These are phyloP conservation scores for Mycena alexandri DNA, from an alignment of 768 basidiomycete species.

Conservation along the genomic window DNA sequence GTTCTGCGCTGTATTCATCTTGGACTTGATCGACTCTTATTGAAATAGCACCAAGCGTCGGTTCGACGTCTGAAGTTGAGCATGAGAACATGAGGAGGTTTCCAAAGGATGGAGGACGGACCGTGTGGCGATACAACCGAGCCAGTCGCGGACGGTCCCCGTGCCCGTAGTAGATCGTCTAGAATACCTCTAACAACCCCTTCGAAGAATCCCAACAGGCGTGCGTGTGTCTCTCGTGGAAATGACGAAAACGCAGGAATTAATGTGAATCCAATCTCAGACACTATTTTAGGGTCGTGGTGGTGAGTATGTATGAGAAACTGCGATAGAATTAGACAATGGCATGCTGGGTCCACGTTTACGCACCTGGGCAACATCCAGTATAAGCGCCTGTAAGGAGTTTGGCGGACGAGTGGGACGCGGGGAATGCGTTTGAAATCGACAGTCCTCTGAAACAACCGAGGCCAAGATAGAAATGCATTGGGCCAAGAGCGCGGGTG, in stretches of 20 bases:
- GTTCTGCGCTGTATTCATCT: conserved; percentile 40
- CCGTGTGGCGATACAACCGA: conserved; percentile 11
- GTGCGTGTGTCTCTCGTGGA: conserved; percentile 68
- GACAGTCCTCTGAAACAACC: conserved; percentile 78
- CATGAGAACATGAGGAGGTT: conserved; percentile 29
- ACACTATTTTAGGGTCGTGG: conserved; percentile 63
- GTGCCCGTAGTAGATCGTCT: conserved; percentile 56
- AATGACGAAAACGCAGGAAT: conserved; percentile 85
- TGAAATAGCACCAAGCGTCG: conserved; percentile 60
- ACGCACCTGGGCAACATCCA: conserved; percentile 73
- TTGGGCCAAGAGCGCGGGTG: conserved; percentile 67
- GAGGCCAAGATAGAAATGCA: conserved; percentile 75
- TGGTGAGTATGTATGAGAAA: conserved; percentile 70
- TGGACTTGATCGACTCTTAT: conserved; percentile 71
- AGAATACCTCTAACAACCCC: conserved; percentile 68
- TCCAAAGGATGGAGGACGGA: conserved; percentile 17
- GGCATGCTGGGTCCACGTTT: too few relatives aligned
- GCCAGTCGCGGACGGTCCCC: conserved; percentile 39
- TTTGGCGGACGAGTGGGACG: conserved; percentile 79
- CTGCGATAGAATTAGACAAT: conserved; percentile 7
- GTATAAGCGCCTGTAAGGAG: conserved; percentile 75
- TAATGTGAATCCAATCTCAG: conserved; percentile 74
- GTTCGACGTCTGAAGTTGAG: conserved; percentile 33
- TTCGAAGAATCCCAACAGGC: conserved; percentile 79
- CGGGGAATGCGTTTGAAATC: conserved; percentile 69